Evolutionary conservation across 345 rosid species (phyloP).

Genomic region (Stellera chamaejasme): DNA sequence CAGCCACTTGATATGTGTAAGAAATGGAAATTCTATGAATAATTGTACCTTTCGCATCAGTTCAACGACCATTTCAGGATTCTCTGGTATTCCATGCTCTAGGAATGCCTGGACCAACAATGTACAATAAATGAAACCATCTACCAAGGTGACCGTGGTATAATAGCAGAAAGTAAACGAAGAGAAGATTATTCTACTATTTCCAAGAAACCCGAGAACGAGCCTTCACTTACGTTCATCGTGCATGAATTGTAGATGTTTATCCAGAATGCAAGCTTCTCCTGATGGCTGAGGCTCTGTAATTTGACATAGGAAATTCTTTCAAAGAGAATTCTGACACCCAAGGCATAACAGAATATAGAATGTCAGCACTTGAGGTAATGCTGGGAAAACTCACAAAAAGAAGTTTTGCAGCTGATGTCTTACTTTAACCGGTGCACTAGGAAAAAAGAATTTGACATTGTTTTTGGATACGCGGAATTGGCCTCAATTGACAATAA

Average conservation of each 20-base stretch:
- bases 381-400: neutral
- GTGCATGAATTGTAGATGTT: slow-evolving; percentile 82
- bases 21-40: neutral
- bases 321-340: slow-evolving; percentile 49
- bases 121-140: slow-evolving; percentile 4
- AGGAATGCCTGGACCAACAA: slow-evolving; percentile 50
- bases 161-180: neutral
- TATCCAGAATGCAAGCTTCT: slow-evolving; percentile 94
- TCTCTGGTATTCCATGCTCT: slow-evolving; percentile 67
- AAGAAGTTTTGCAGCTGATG: neutral
- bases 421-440: slow-evolving; percentile 58
- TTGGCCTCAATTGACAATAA: slow-evolving; percentile 40
- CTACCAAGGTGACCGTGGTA: neutral
- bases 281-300: slow-evolving; percentile 60
- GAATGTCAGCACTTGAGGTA: neutral
- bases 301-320: slow-evolving; percentile 50
- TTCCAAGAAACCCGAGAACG: no score
- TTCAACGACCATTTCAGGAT: slow-evolving; percentile 48
- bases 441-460: slow-evolving; percentile 46
- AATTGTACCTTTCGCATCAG: slow-evolving; percentile 59
- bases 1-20: neutral
- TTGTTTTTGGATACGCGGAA: slow-evolving; percentile 40
- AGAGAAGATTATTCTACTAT: neutral
- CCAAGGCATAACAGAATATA: slow-evolving; percentile 5
- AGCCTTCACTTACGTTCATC: slow-evolving; percentile 57